Conservation (phyloP, 306 rosid genomes). For the Ceratonia siliqua region DNA sequence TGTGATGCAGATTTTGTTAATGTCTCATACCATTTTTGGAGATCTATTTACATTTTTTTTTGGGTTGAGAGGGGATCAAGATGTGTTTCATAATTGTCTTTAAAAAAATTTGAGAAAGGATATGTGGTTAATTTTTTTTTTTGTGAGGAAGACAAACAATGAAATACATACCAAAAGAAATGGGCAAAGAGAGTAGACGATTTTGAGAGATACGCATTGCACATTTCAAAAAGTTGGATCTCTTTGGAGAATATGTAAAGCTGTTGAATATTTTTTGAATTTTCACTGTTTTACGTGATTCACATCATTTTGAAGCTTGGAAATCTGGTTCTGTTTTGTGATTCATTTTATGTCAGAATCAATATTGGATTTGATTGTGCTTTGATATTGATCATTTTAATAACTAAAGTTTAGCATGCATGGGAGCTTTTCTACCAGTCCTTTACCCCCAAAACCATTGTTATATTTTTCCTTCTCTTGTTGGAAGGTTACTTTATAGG, state of each 20-base stretch:
- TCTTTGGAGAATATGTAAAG: background rate
- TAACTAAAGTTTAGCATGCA: constrained; percentile 8
- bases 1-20: background rate
- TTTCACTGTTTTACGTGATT: background rate
- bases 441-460: background rate
- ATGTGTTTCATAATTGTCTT: constrained; percentile 14
- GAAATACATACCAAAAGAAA: background rate
- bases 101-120: constrained; percentile 12
- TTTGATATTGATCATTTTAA: constrained; percentile 12
- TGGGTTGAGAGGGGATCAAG: background rate
- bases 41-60: background rate
- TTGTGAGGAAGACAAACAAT: background rate
- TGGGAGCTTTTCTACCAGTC: constrained; percentile 14
- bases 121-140: constrained; percentile 5
- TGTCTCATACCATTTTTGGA: constrained; percentile 11
- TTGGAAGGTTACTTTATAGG: constrained; percentile 13
- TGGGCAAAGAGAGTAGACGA: background rate
- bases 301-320: constrained; percentile 18
- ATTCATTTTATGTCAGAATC: constrained; percentile 9
- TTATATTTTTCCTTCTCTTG: background rate
- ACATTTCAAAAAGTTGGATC: background rate
- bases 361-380: constrained; percentile 21
- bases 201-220: background rate
- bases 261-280: background rate
- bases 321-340: constrained; percentile 26